Percentiles rank a stretch among this genome's conserved stretches.
These are phyloP conservation scores for Metschnikowia continentalis DNA, from an alignment of 805 yeast genomes.

Conservation along the genomic window DNA sequence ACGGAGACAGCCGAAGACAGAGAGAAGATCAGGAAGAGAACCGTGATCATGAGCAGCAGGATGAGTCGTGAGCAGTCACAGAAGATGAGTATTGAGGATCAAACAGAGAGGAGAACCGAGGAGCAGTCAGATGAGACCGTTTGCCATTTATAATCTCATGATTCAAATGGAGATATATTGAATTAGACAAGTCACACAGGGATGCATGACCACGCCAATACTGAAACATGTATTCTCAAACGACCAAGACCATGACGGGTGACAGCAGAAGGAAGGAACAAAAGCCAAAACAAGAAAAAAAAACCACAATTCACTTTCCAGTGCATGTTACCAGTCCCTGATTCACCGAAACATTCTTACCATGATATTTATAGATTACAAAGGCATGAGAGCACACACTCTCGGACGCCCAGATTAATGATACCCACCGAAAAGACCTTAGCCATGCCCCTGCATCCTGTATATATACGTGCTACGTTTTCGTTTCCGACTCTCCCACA, in stretches of 20 bases:
- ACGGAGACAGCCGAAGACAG: neutral
- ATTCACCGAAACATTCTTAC: neutral
- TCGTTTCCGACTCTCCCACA: neutral
- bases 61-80: neutral
- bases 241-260: neutral
- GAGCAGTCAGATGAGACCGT: neutral
- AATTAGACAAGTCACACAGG: neutral
- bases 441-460: neutral
- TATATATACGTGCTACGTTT: neutral
- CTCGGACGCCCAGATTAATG: neutral
- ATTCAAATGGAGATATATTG: neutral
- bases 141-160: neutral
- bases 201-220: too few relatives aligned
- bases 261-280: neutral
- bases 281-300: neutral
- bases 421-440: neutral
- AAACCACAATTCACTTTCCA: too few relatives aligned
- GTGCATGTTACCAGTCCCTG: neutral
- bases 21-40: neutral
- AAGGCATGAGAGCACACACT: neutral
- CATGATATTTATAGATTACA: constrained; percentile 1
- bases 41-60: neutral
- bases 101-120: neutral
- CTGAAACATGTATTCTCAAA: neutral
- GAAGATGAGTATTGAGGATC: neutral